Evolutionary conservation across 495 filamentous ascomycete species (phyloP).

Genomic region (Hyphodiscus hymeniophilus): DNA sequence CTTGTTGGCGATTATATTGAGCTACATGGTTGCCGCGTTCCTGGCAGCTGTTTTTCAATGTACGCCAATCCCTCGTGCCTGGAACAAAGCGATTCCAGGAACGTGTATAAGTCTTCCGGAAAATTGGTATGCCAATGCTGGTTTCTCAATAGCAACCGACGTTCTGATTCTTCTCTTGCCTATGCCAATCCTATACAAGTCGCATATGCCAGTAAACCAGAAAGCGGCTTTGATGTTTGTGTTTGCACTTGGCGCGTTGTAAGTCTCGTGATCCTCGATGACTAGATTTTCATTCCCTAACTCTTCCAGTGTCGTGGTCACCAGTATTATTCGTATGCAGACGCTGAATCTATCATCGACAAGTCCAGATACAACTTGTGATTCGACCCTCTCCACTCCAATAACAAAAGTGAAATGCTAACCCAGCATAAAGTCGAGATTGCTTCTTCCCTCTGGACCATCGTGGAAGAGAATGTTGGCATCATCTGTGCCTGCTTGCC

Average conservation of each 20-base stretch:
- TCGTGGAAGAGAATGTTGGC: conserved; percentile 2
- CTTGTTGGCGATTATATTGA: conserved; percentile 29
- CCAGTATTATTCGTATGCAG: not conserved
- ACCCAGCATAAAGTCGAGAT: conserved; percentile 19
- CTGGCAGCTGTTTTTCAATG: conserved; percentile 43
- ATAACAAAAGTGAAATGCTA: not conserved
- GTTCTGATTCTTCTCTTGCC: conserved; percentile 47
- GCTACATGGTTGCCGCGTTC: conserved; percentile 31
- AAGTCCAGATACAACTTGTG: conserved; percentile 1
- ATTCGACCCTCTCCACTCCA: not conserved
- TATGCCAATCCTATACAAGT: conserved; percentile 43
- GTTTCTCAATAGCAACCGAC: conserved; percentile 47
- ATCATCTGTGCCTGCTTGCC: conserved; percentile 14
- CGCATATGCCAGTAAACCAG: conserved; percentile 42
- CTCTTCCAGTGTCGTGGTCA: not conserved
- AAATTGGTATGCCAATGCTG: conserved; percentile 44
- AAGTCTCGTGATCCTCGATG: not conserved
- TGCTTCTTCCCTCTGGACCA: conserved; percentile 6
- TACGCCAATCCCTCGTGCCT: conserved; percentile 42
- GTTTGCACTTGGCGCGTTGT: conserved; percentile 40
- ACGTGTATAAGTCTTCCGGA: conserved; percentile 38
- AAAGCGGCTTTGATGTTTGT: conserved; percentile 44
- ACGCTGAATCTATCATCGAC: not conserved
- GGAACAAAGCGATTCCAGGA: conserved; percentile 40
- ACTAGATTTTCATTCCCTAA: not conserved